Conservation (phyloP, 1,139 yeast species). For the Suhomyces bokatorum region DNA sequence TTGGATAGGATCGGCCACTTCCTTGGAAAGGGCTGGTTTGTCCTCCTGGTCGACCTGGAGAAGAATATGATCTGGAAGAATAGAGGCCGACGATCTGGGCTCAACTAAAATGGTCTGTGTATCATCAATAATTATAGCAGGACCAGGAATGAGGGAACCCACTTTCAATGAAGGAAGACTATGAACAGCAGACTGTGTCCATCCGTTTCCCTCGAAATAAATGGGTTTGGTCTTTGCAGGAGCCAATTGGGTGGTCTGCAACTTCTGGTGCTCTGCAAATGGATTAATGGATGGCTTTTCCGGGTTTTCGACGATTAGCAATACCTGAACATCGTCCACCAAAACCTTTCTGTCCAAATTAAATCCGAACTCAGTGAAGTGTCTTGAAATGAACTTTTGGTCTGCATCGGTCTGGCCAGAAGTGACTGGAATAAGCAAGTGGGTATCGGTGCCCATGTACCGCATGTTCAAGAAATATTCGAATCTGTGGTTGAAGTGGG, state of each 20-base stretch:
- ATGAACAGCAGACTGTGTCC: constrained; percentile 54
- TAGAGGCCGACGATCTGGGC: constrained; percentile 64
- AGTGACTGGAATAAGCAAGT: constrained; percentile 57
- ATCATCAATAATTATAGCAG: constrained; percentile 80
- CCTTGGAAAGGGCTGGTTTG: constrained; percentile 26
- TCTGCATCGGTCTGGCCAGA: constrained; percentile 27
- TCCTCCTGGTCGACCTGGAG: constrained; percentile 33
- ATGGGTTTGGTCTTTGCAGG: constrained; percentile 19
- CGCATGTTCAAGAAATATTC: constrained; percentile 76
- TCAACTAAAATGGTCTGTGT: constrained; percentile 86
- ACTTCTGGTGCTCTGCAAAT: constrained; percentile 28
- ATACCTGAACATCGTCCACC: constrained; percentile 79
- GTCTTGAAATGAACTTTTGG: constrained; percentile 32
- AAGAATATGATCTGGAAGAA: constrained; percentile 60
- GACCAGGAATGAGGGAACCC: constrained; percentile 66
- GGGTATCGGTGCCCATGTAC: constrained; percentile 86
- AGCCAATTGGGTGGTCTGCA: constrained; percentile 10
- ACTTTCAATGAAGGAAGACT: constrained; percentile 48
- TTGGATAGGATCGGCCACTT: constrained; percentile 62
- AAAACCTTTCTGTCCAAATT: constrained; percentile 51
- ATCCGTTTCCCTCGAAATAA: constrained; percentile 41
- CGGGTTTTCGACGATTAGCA: constrained; percentile 33
- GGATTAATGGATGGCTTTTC: constrained; percentile 36
- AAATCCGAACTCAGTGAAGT: constrained; percentile 43
- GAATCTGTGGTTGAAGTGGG: constrained; percentile 29